A percentile compares a stretch with the other conserved stretches of the same genome.
Evolutionary conservation across 2,329 filamentous ascomycete genomes (phyloP).

Genomic region (Beauveria australis): DNA sequence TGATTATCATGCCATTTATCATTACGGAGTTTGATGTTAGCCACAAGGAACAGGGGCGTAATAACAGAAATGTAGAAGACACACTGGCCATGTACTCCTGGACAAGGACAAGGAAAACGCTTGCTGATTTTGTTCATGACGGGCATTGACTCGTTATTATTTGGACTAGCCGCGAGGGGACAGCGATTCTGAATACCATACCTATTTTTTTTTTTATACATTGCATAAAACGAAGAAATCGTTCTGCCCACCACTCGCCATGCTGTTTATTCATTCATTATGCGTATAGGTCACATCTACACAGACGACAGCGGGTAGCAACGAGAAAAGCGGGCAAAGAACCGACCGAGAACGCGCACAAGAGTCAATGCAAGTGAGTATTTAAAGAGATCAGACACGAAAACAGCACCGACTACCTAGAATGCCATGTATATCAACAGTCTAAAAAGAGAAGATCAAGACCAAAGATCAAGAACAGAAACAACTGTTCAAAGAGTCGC

Average conservation of each 20-base stretch:
- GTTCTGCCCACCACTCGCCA: not conserved
- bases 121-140: not conserved
- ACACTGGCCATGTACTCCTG: not conserved
- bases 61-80: not conserved
- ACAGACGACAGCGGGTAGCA: no score
- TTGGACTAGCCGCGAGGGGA: not conserved
- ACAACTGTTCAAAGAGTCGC: not conserved
- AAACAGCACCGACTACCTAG: not conserved
- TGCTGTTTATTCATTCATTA: not conserved
- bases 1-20: not conserved
- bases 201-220: not conserved
- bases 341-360: not conserved
- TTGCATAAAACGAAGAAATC: not conserved
- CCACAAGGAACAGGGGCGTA: not conserved
- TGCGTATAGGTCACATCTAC: no score
- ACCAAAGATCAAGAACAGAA: not conserved
- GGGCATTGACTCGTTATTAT: not conserved
- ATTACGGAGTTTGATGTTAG: not conserved
- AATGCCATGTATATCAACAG: not conserved
- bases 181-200: not conserved
- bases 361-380: not conserved
- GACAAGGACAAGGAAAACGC: not conserved
- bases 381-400: not conserved
- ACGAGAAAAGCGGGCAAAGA: no score
- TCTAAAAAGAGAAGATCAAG: not conserved